Evolutionary conservation across 495 filamentous ascomycete species (phyloP).

Genomic region (Aspergillus hancockii): DNA sequence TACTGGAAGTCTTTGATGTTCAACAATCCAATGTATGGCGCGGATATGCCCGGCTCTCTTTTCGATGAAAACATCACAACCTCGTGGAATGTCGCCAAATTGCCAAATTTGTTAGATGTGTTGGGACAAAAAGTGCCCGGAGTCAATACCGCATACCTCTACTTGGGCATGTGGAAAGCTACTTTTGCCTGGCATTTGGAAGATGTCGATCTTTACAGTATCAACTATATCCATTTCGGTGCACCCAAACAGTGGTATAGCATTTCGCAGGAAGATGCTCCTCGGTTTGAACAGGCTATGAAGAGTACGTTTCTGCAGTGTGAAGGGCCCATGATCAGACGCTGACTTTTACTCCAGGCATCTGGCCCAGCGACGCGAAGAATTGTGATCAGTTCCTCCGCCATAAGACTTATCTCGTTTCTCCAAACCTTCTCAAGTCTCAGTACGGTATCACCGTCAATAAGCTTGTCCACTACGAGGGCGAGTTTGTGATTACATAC

Average conservation of each 20-base stretch:
- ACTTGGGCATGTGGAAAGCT: slow-evolving; percentile 99
- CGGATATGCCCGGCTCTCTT: slow-evolving; percentile 94
- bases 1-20: slow-evolving; percentile 98
- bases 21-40: slow-evolving; percentile 91
- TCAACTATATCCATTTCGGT: slow-evolving; percentile 99
- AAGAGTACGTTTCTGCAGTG: slow-evolving; percentile 53
- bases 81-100: slow-evolving; percentile 90
- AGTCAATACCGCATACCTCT: slow-evolving; percentile 98
- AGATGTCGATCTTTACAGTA: slow-evolving; percentile 98
- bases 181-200: slow-evolving; percentile 99
- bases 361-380: slow-evolving; percentile 96
- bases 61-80: slow-evolving; percentile 80
- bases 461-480: slow-evolving; percentile 90
- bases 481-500: slow-evolving; percentile 98
- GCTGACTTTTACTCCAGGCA: slow-evolving; percentile 39
- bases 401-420: slow-evolving; percentile 98
- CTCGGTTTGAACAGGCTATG: slow-evolving; percentile 93
- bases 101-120: slow-evolving; percentile 91
- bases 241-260: slow-evolving; percentile 99
- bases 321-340: neutral
- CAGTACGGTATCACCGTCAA: slow-evolving; percentile 95
- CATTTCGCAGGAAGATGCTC: slow-evolving; percentile 94
- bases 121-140: slow-evolving; percentile 93
- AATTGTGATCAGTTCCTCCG: slow-evolving; percentile 94
- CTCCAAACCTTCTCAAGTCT: slow-evolving; percentile 79